Conservation (phyloP, 83 land plant species). For the Picea engelmannii region DNA sequence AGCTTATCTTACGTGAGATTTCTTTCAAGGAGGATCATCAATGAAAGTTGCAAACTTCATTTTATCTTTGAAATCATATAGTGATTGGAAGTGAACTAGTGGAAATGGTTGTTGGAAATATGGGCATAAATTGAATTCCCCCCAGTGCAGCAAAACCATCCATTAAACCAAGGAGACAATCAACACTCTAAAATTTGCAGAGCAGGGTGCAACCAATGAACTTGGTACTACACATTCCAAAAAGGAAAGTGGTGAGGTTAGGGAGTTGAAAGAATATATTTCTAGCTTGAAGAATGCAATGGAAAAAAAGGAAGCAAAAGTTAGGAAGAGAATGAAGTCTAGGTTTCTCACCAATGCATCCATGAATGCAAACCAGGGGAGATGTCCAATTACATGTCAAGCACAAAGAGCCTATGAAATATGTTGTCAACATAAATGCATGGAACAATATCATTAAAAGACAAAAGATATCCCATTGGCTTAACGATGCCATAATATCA, state of each 20-base stretch:
- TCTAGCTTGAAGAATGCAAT: constrained; percentile 62
- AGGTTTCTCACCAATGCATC: constrained; percentile 32
- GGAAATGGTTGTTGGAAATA: constrained; percentile 75
- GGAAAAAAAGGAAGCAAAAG: constrained; percentile 26
- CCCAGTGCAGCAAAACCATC: constrained; percentile 26
- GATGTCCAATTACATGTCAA: constrained; percentile 17
- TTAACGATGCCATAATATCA: too few species aligned
- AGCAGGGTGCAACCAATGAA: constrained; percentile 89
- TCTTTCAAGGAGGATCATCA: constrained; percentile 68
- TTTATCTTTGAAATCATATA: constrained; percentile 78
- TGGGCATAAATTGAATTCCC: constrained; percentile 48
- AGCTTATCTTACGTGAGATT: neutral
- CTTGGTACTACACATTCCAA: constrained; percentile 90
- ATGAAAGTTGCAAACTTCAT: constrained; percentile 79
- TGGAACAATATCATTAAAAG: too few species aligned
- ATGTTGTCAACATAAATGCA: constrained; percentile 63
- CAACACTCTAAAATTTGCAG: constrained; percentile 96
- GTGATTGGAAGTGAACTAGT: constrained; percentile 74
- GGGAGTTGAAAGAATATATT: constrained; percentile 88
- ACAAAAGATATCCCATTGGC: too few species aligned
- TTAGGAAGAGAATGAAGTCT: constrained; percentile 16
- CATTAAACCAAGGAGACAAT: constrained; percentile 64
- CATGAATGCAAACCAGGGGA: constrained; percentile 10
- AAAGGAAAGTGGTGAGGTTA: constrained; percentile 86
- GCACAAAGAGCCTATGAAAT: constrained; percentile 55